Percentiles rank a stretch among this genome's conserved stretches.
These are phyloP conservation scores for Achlya hypogyna DNA, from an alignment of 352 stramenopile species.

Conservation along the genomic window DNA sequence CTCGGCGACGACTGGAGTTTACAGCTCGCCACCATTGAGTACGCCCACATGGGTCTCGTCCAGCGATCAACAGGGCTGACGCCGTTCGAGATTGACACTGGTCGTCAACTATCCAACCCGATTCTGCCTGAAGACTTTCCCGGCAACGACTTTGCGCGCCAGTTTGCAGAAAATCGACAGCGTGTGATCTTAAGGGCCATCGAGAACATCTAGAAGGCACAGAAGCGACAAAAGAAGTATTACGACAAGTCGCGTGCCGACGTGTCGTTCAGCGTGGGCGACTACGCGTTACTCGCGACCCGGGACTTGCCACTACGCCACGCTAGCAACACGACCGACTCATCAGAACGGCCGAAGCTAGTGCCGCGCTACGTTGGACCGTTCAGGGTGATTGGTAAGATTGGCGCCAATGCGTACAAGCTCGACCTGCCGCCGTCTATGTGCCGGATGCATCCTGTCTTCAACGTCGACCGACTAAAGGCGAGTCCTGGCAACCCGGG, in stretches of 20 bases:
- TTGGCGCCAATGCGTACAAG: not conserved
- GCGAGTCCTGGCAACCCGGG: not conserved
- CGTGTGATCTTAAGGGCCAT: not conserved
- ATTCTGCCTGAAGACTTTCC: not conserved
- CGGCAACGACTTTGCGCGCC: not conserved
- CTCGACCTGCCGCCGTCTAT: not conserved
- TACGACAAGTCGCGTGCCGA: slow-evolving; percentile 2
- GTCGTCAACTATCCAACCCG: not conserved
- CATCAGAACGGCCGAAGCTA: not conserved
- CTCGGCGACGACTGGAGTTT: slow-evolving; percentile 22
- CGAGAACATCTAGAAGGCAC: not conserved
- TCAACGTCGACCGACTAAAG: not conserved
- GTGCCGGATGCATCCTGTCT: not conserved
- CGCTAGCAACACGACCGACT: not conserved
- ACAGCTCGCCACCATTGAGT: slow-evolving; percentile 24
- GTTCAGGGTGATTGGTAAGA: not conserved
- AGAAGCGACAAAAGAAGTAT: not conserved
- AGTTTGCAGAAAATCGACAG: not conserved
- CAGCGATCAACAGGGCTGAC: slow-evolving; percentile 16
- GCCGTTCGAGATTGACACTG: slow-evolving; percentile 27
- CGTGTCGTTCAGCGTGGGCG: not conserved
- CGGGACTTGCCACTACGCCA: not conserved
- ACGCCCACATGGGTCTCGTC: slow-evolving; percentile 22
- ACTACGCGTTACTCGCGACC: not conserved
- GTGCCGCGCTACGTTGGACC: not conserved